Evolutionary conservation across 2,329 filamentous ascomycete species (phyloP).

Genomic region (Fusarium cyanostomum): DNA sequence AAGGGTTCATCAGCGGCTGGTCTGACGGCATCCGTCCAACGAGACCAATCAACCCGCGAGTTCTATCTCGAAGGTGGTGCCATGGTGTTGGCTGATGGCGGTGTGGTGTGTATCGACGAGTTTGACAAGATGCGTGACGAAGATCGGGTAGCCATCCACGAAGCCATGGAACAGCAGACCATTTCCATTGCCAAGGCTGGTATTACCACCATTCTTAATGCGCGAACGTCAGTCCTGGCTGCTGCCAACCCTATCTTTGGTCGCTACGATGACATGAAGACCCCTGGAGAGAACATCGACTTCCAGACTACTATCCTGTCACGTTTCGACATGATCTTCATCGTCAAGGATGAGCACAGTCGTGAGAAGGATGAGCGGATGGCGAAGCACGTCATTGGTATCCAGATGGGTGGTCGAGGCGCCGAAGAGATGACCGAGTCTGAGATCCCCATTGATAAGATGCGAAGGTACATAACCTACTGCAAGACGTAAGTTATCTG

Average conservation of each 20-base stretch:
- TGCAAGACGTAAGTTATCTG: constrained; percentile 81
- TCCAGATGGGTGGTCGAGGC: constrained; percentile 91
- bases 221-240: constrained; percentile 91
- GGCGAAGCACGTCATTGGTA: constrained; percentile 95
- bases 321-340: constrained; percentile 99
- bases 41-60: constrained; percentile 89
- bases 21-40: constrained; percentile 95
- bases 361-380: constrained; percentile 90
- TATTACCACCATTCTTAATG: constrained; percentile 97
- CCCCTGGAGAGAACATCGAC: constrained; percentile 97
- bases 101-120: constrained; percentile 98
- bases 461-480: constrained; percentile 97
- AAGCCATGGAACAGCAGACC: constrained; percentile 99
- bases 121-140: constrained; percentile 99
- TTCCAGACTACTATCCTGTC: constrained; percentile 99
- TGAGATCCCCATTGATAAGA: constrained; percentile 93
- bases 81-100: constrained; percentile 97
- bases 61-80: constrained; percentile 98
- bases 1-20: constrained; percentile 98
- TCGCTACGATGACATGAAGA: constrained; percentile 97
- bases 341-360: constrained; percentile 95
- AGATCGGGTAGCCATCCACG: constrained; percentile 96
- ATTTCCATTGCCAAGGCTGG: constrained; percentile 99
- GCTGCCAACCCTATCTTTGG: constrained; percentile 98
- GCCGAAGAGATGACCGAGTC: constrained; percentile 84